Evolutionary conservation across 2,329 filamentous ascomycete genomes (phyloP).

Genomic region (Xylariaceae sp.): DNA sequence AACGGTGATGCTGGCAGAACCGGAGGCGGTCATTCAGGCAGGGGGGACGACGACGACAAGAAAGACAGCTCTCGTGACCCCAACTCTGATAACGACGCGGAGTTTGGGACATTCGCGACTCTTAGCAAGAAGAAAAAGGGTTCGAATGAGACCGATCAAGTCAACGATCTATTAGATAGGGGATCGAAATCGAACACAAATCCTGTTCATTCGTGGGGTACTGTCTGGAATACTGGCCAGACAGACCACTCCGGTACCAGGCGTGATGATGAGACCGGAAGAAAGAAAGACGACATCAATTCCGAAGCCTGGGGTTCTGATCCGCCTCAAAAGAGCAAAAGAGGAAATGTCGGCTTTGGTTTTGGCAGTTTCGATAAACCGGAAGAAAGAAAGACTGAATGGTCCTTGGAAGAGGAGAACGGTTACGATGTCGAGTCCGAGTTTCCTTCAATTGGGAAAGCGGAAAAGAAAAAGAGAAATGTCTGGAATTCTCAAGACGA

Average conservation of each 20-base stretch:
- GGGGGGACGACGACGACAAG: conserved; percentile 33
- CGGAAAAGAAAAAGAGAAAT: conserved; percentile 35
- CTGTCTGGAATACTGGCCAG: conserved; percentile 51
- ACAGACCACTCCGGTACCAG: conserved; percentile 40
- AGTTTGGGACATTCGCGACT: conserved; percentile 41
- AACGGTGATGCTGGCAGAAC: conserved; percentile 33
- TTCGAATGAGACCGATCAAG: conserved; percentile 39
- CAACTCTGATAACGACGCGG: conserved; percentile 33
- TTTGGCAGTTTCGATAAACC: conserved; percentile 44
- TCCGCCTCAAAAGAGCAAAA: conserved; percentile 48
- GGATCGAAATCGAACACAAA: conserved; percentile 32
- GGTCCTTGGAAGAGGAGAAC: conserved; percentile 29
- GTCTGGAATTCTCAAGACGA: conserved; percentile 35
- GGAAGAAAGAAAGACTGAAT: conserved; percentile 35
- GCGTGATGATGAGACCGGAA: conserved; percentile 32
- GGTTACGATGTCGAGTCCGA: conserved; percentile 28
- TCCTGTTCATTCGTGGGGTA: conserved; percentile 54
- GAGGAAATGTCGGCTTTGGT: conserved; percentile 40
- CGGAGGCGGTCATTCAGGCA: conserved; percentile 29
- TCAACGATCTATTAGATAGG: conserved; percentile 27
- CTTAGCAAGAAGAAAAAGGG: conserved; percentile 47
- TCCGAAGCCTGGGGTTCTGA: conserved; percentile 47
- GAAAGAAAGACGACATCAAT: conserved; percentile 38
- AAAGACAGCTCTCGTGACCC: conserved; percentile 34
- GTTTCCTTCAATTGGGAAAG: conserved; percentile 22